Conservation (phyloP, 2,329 filamentous ascomycete genomes). For the Xylaria sp. region DNA sequence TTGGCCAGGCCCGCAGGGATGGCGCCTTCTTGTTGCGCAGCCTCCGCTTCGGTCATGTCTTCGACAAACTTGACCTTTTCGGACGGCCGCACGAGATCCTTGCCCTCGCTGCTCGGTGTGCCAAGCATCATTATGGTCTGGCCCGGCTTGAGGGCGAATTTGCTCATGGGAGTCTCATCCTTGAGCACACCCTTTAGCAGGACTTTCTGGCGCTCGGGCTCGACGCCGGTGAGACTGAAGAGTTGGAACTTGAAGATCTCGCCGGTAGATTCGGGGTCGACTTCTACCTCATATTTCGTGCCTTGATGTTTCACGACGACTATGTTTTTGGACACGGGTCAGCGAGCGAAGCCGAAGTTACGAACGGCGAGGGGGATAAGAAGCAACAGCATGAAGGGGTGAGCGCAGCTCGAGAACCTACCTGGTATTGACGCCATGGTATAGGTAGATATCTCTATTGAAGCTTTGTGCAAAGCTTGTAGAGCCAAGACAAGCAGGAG, state of each 20-base stretch:
- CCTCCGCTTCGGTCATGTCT: conserved; percentile 97
- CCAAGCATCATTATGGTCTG: conserved; percentile 98
- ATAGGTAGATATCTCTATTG: conserved; percentile 18
- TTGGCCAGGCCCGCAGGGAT: conserved; percentile 91
- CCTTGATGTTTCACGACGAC: conserved; percentile 95
- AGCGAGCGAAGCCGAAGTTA: conserved; percentile 35
- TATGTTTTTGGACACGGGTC: conserved; percentile 52
- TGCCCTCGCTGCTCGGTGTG: conserved; percentile 76
- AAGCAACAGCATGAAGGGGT: neutral
- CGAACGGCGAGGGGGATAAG: neutral
- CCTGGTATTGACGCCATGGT: conserved; percentile 49
- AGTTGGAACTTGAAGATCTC: conserved; percentile 97
- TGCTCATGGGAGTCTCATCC: conserved; percentile 88
- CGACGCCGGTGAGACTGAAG: conserved; percentile 93
- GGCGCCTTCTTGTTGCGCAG: conserved; percentile 83
- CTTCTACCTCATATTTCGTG: conserved; percentile 93
- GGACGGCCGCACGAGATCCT: conserved; percentile 75
- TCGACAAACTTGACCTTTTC: conserved; percentile 90
- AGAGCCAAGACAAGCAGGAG: neutral
- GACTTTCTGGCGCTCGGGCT: conserved; percentile 96
- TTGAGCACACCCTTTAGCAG: conserved; percentile 94
- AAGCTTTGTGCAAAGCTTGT: neutral
- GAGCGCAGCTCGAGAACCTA: conserved; percentile 23
- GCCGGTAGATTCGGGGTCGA: conserved; percentile 85
- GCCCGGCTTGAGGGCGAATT: conserved; percentile 84